Evolutionary conservation across 139 green algal species (phyloP).

Genomic region (Auxenochlorella protothecoides): DNA sequence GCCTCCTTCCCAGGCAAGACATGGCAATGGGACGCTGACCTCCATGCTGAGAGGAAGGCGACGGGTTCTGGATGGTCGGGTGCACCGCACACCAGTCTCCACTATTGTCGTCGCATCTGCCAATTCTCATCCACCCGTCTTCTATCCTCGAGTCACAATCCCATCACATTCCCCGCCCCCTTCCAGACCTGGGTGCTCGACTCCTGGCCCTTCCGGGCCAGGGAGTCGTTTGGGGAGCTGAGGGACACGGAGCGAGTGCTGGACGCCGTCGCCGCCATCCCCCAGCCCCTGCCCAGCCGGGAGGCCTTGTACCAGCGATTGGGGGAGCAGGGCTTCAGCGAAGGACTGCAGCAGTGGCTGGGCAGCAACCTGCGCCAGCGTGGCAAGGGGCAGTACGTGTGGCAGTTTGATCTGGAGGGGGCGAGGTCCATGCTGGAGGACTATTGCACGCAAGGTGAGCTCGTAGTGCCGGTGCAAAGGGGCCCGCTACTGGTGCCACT

Average conservation of each 20-base stretch:
- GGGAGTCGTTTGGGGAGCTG: not conserved
- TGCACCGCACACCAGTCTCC: too few species aligned
- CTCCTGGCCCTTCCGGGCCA: constrained; percentile 38
- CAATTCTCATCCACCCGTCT: too few species aligned
- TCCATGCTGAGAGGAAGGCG: too few species aligned
- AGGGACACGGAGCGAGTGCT: constrained; percentile 30
- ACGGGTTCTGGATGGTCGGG: too few species aligned
- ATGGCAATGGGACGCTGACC: too few species aligned
- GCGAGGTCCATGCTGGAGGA: constrained; percentile 53
- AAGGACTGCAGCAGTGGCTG: constrained; percentile 63
- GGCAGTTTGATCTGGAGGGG: constrained; percentile 41
- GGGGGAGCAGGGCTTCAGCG: constrained; percentile 28
- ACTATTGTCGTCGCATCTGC: too few species aligned
- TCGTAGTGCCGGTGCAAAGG: not conserved
- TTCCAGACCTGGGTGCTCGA: constrained; percentile 66
- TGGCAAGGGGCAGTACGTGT: constrained; percentile 5
- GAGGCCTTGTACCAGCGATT: constrained; percentile 38
- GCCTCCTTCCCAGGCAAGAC: too few species aligned
- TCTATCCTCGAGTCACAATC: too few species aligned
- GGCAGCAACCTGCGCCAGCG: constrained; percentile 49
- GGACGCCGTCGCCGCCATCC: constrained; percentile 25
- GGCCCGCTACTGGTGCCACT: not conserved
- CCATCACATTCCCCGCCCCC: not conserved
- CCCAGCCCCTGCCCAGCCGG: constrained; percentile 40
- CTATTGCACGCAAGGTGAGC: constrained; percentile 39